Evolutionary conservation across 1,284 basidiomycete genomes (phyloP), one percentile per base, ranked within the genome.

Genomic region (Cutaneotrichosporon mucoides): DNA sequence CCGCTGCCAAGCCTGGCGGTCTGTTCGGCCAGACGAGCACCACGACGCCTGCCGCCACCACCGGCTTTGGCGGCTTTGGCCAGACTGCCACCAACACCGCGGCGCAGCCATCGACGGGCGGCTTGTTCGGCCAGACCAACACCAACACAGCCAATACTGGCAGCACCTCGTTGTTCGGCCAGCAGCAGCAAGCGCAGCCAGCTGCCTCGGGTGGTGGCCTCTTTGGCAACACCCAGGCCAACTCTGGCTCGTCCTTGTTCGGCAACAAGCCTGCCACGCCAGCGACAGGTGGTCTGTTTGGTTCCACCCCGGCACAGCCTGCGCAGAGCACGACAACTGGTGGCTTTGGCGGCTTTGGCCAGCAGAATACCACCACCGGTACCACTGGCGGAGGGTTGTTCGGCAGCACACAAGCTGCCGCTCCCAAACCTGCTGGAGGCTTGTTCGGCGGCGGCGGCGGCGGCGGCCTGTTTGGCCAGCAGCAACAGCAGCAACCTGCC

Each of bases 81-180:
- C 56, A 63, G 34, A 69, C 58, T 16, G 12, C 8, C 38, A 43
- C 15, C 60, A 57, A 35, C 52, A 53, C 33, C 57, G 53, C 33
- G 53, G 60, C n/a, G 50, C 62, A 40, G 38, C 5, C 51, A 7
- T 13, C 63, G 58, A 44, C 49, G 24, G 24, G 24, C 47, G 11
- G 63, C 41, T 55, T 63, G 51, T 75, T 75, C 51, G 75, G 74
- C 24, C 50, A 62, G 12, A 38, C 37, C 15, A 51, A 51, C 49
- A 55, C 16, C 59, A 59, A 45, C 61, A 60, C 57, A 0, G 33
- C 57, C 6, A 59, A 61, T 24, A 62, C 62, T 24, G 73, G 70
- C 60, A 62, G 77, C 24, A 24, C 24, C 5, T 76, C 81, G 53
- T 41, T 86, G 13, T 87, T 88, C 66, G 82, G 84, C 34, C 38